Evolutionary conservation across 2,329 filamentous ascomycete species (phyloP), one percentile per base, ranked within the genome.

Genomic region (Hypoxylon sp.): DNA sequence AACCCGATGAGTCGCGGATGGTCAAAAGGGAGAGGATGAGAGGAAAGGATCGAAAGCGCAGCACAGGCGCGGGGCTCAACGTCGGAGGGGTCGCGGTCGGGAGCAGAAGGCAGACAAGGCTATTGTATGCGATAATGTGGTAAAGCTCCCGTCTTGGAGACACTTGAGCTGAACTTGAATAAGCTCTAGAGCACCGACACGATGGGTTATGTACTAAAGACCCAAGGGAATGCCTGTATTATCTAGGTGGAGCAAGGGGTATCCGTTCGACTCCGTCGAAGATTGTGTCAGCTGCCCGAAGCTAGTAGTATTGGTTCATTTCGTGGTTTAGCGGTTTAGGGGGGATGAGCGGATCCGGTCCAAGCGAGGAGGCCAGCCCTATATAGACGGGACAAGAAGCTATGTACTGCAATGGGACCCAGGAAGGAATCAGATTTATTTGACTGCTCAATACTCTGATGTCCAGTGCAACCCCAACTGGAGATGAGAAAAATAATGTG

Each of bases 251-350:
- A 72, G 66, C 63, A 69, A 66, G 57, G 64, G 64, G 65, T 61
- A 66, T 64, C 62, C 59, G 68, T 68, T 58, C 58, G 42, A 62
- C 65, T 68, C 66, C 66, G 66, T 72, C 55, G 58, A 66, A 69
- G 65, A 71, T 63, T 65, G 71, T 66, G 71, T 69, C 65, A 74
- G 73, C 65, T 70, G 71, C 68, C 71, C 70, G 69, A 74, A 69
- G 64, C 72, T 76, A 76, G 71, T 75, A 74, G 73, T 74, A 73
- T 74, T 75, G 72, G 74, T 74, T 76, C 74, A 75, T 76, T 72
- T 76, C 71, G 69, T 66, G 46, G 66, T 60, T 69, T 69, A 63
- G 57, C 62, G 65, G 64, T 44, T 44, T 44, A 44, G 68, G 60
- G 53, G 40, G 27, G 61, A 58, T 68, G 67, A 71, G 70, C 70